phyloP scores from a whole-genome alignment of 768 basidiomycete species.

The Mycena alexandri region DNA sequence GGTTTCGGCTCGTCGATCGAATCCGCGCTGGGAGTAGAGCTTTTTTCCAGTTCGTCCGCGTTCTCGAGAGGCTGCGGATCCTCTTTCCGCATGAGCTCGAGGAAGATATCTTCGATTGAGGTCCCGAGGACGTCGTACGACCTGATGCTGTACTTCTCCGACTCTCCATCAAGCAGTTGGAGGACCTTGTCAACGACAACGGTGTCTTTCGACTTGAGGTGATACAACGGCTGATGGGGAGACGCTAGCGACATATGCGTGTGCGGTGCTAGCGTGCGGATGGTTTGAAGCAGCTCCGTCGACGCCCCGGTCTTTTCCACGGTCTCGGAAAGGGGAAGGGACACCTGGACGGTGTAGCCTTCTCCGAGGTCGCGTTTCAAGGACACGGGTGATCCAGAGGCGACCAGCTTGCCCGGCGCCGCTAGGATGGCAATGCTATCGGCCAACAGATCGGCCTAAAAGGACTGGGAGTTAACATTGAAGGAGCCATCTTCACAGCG shows the following conservation, averaged over 20 bases:
- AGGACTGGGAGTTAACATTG: too few species aligned
- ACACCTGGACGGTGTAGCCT: conserved; percentile 76
- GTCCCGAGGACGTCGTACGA: conserved; percentile 80
- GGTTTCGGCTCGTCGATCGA: conserved; percentile 39
- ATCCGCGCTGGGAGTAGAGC: conserved; percentile 31
- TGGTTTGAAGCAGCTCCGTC: conserved; percentile 53
- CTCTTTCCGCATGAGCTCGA: conserved; percentile 72
- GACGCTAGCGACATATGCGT: conserved; percentile 58
- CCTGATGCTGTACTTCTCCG: conserved; percentile 50
- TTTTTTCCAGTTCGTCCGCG: conserved; percentile 29
- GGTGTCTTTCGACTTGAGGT: conserved; percentile 73
- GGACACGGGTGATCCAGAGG: conserved; percentile 79
- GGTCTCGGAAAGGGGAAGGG: conserved; percentile 46
- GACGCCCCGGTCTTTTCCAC: conserved; percentile 42
- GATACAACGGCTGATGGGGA: conserved; percentile 61
- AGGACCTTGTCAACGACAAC: conserved; percentile 67
- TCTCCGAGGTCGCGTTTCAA: conserved; percentile 79
- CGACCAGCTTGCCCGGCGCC: conserved; percentile 81
- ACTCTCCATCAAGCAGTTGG: conserved; percentile 63
- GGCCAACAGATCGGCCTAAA: conserved; percentile 74
- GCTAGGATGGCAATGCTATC: conserved; percentile 83
- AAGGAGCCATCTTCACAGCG: too few species aligned
- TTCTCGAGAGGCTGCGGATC: conserved; percentile 30
- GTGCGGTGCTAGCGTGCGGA: conserved; percentile 61
- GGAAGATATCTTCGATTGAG: conserved; percentile 86